Conservation (phyloP, 2,329 filamentous ascomycete genomes). For the Plectosphaerella cucumerina region DNA sequence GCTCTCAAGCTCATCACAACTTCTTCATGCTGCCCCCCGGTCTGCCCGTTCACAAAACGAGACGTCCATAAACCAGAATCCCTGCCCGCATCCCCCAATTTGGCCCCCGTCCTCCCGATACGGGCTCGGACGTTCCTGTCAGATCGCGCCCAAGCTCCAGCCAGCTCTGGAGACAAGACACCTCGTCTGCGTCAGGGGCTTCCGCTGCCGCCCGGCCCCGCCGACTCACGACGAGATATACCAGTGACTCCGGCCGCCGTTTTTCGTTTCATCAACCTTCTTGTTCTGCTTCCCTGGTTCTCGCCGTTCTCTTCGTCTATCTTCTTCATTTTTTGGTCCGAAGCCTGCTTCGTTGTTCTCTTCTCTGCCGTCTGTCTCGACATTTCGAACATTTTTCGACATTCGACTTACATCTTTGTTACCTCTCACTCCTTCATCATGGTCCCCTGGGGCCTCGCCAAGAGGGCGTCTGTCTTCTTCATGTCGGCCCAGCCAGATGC, state of each 20-base stretch:
- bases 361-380: too few relatives aligned
- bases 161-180: neutral
- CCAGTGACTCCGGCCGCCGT: neutral
- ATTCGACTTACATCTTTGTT: neutral
- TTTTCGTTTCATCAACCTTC: neutral
- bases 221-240: neutral
- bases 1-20: neutral
- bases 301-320: neutral
- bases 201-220: neutral
- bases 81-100: too few relatives aligned
- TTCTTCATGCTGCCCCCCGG: neutral
- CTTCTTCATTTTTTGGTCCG: neutral
- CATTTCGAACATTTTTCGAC: neutral
- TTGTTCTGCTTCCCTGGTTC: neutral
- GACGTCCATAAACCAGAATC: too few relatives aligned
- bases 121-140: neutral
- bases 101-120: neutral
- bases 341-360: neutral
- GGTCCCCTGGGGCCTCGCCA: slow-evolving; percentile 12
- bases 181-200: neutral
- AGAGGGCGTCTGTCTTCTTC: slow-evolving; percentile 10
- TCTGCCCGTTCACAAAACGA: neutral
- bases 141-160: neutral
- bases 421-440: slow-evolving; percentile 4
- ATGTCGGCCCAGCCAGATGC: slow-evolving; percentile 10